Evolutionary conservation across 768 basidiomycete species (phyloP), one percentile per base, ranked within the genome.

Genomic region (Lactarius sp.): DNA sequence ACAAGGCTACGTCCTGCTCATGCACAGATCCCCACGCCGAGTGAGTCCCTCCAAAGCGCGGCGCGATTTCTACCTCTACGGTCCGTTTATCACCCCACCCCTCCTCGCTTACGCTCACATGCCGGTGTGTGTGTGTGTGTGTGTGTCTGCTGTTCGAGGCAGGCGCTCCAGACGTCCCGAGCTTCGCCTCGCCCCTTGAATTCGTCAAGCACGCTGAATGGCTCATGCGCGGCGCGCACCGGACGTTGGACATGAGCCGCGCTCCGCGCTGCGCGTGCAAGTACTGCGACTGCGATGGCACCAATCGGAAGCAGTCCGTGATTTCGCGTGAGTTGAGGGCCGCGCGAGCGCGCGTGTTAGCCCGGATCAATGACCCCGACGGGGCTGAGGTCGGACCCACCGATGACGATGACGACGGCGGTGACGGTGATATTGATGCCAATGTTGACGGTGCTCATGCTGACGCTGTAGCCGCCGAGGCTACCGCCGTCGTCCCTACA

Each of bases 131-230:
- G 42, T 18, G 4, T 44, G 5, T n/a, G 18, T 18, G 14, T 16
- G 6, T 44, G 0, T n/a, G n/a, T 9, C 4, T 46, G n/a, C 9
- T 46, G 22, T 10, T 49, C 10, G 22, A 22, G n/a, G 2, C 56
- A 64, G 63, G 63, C 39, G 1, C 63, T 3, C 55, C 57, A 8
- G 63, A 64, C 18, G 63, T 56, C 22, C 6, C 53, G 3, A 49
- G 10, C 1, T 64, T 64, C 37, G 53, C 58, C 20, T 64, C 63
- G 2, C 63, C 63, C 2, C 18, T 60, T 47, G 63, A 64, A 34
- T 64, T 64, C 16, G 63, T 64, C 39, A 39, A 33, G n/a, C 63
- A 64, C 18, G 63, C 63, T 47, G 36, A 64, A 41, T 64, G 63
- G 63, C 53, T 64, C 20, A 64, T 60, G 63, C 52, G 47, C 47